Percentiles rank a stretch among this genome's conserved stretches.
Evolutionary conservation across 129 eudicot genomes (phyloP).

Genomic region (Kitagawia praeruptora): DNA sequence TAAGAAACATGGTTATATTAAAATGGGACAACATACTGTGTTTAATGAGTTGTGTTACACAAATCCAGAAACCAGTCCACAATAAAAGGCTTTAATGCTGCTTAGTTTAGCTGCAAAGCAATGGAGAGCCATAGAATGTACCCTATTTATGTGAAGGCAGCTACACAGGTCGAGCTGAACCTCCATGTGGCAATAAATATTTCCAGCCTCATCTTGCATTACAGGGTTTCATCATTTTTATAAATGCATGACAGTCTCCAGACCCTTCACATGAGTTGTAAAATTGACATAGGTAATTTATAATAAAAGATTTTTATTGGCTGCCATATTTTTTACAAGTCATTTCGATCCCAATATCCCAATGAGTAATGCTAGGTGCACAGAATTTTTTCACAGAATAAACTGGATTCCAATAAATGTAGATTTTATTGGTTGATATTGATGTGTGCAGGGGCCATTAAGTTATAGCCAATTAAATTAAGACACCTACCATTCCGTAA

Average conservation of each 20-base stretch:
- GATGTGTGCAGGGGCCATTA: too few species aligned
- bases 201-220: constrained; percentile 19
- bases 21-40: constrained; percentile 2
- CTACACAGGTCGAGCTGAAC: not conserved
- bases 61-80: constrained; percentile 3
- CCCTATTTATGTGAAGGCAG: not conserved
- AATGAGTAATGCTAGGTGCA: too few species aligned
- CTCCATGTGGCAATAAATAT: not conserved
- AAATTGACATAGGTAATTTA: not conserved
- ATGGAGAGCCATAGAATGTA: not conserved
- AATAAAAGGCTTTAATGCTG: constrained; percentile 3
- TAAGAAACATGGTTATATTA: constrained; percentile 3
- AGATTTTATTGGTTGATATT: too few species aligned
- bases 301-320: too few species aligned
- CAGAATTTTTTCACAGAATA: too few species aligned
- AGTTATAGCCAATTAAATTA: too few species aligned
- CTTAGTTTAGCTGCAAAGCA: constrained; percentile 2
- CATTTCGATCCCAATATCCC: too few species aligned
- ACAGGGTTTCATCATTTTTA: not conserved
- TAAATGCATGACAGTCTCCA: not conserved
- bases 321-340: not conserved
- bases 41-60: not conserved
- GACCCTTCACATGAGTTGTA: not conserved
- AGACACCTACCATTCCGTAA: too few species aligned
- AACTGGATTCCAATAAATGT: too few species aligned